Evolutionary conservation across 805 yeast species (phyloP), one percentile per base, ranked within the genome.

Genomic region (Scheffersomyces amazonensis): DNA sequence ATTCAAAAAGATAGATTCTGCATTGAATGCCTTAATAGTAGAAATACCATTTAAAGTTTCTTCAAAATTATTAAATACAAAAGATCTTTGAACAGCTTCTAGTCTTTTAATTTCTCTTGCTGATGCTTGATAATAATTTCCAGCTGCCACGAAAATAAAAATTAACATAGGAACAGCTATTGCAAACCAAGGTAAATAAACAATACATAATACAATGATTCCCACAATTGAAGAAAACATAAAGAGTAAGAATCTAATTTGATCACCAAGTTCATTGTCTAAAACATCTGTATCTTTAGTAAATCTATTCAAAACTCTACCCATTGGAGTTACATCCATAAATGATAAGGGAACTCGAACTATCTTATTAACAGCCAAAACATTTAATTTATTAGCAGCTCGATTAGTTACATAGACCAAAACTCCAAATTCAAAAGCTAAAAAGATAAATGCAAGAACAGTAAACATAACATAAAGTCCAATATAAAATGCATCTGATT

Each of bases 291-390:
- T 82, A 56, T 87, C 95, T 50, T 85, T 85, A 2, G 95, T 85
- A 59, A 87, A 87, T 47, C 95, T 68, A 60, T 86, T 87, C 52
- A 87, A 62, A 40, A 87, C 78, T 43, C 95, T 70, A 1, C 96
- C 95, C 67, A 85, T 70, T 13, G 96, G 96, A 0, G 91, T 83
- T 10, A 86, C 76, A 52, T 87, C 95, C 58, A 86, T 71, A 56
- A 77, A 87, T 1, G 79, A 60, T 88, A 85, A 83, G 28, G 93
- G 91, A 2, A 89, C 78, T 41, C 77, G 78, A 42, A 87, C 60
- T 6, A 87, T 64, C 23, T 66, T 70, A 31, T 67, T 60, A 37
- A 80, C 68, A 0, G 91, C 89, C 34, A 47, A 46, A 23, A 79
- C 58, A 53, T 85, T 84, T 50, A 87, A 61, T 12, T 50, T 54